A percentile compares a stretch with the other conserved stretches of the same genome.
These are phyloP conservation scores for Diplosphaera chodatii DNA, from an alignment of 139 green algal genomes.

Conservation along the genomic window DNA sequence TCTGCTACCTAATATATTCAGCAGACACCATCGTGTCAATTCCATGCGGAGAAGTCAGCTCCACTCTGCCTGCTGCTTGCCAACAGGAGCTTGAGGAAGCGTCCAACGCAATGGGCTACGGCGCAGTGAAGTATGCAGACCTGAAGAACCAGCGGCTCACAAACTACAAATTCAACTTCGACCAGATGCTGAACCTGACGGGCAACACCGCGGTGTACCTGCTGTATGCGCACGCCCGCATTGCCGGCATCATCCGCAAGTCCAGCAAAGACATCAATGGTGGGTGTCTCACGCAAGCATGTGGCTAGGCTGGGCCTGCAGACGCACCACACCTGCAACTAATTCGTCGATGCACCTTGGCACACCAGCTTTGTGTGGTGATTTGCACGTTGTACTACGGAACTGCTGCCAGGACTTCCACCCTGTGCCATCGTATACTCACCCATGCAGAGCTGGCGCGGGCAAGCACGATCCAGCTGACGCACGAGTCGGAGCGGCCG, in stretches of 20 bases:
- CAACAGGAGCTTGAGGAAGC: slow-evolving; percentile 60
- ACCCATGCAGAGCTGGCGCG: slow-evolving; percentile 34
- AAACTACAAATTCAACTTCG: slow-evolving; percentile 96
- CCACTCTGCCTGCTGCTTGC: background rate
- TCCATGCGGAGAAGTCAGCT: too few species aligned
- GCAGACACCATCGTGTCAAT: too few species aligned
- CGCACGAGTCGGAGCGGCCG: slow-evolving; percentile 31
- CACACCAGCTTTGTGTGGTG: too few species aligned
- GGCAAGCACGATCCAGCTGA: slow-evolving; percentile 30
- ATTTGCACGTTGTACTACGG: too few species aligned
- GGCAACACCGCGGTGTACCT: slow-evolving; percentile 99
- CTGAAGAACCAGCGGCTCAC: slow-evolving; percentile 89
- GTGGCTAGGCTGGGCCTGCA: too few species aligned
- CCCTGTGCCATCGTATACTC: too few species aligned
- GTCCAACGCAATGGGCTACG: slow-evolving; percentile 81
- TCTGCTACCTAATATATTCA: background rate
- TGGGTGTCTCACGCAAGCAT: background rate
- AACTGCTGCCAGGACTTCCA: too few species aligned
- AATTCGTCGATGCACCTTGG: too few species aligned
- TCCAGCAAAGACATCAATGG: slow-evolving; percentile 41
- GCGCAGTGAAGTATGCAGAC: slow-evolving; percentile 97
- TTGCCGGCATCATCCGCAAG: slow-evolving; percentile 77
- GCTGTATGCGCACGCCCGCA: slow-evolving; percentile 93
- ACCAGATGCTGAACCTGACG: slow-evolving; percentile 88
- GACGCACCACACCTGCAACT: too few species aligned